Evolutionary conservation across 2,329 filamentous ascomycete genomes (phyloP).

Genomic region (Knufia petricola): DNA sequence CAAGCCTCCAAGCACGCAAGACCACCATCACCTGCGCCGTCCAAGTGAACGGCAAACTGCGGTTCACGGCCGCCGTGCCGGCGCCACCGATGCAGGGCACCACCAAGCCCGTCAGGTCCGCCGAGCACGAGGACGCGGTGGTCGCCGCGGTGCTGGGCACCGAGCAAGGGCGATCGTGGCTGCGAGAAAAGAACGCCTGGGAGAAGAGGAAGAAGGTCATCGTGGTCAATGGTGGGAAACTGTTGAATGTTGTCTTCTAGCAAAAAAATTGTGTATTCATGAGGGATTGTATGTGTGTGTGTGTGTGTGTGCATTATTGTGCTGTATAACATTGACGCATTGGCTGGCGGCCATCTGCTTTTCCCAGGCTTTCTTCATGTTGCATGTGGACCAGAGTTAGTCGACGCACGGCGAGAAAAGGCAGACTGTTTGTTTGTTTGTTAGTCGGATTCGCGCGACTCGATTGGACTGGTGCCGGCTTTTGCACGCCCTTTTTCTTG

Average conservation of each 20-base stretch:
- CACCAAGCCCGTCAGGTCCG: constrained; percentile 3
- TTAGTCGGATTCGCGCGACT: no score
- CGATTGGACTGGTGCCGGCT: no score
- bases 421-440: no score
- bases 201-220: constrained; percentile 53
- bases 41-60: constrained; percentile 70
- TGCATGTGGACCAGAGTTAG: no score
- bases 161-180: constrained; percentile 49
- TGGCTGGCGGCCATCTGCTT: no score
- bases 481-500: no score
- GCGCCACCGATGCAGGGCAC: constrained; percentile 32
- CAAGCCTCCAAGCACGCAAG: constrained; percentile 41
- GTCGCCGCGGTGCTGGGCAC: constrained; percentile 52
- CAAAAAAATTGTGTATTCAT: no score
- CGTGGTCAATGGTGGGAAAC: constrained; percentile 55
- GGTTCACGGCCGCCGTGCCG: constrained; percentile 57
- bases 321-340: no score
- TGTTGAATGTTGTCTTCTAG: constrained; percentile 63
- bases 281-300: no score
- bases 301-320: no score
- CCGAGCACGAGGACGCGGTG: constrained; percentile 44
- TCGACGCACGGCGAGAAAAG: no score
- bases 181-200: constrained; percentile 42
- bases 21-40: constrained; percentile 52
- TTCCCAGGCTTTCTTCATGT: no score